Percentiles rank a stretch among this genome's conserved stretches.
These are phyloP conservation scores for Fremontodendron californicum DNA, from an alignment of 345 rosid genomes.

Conservation along the genomic window DNA sequence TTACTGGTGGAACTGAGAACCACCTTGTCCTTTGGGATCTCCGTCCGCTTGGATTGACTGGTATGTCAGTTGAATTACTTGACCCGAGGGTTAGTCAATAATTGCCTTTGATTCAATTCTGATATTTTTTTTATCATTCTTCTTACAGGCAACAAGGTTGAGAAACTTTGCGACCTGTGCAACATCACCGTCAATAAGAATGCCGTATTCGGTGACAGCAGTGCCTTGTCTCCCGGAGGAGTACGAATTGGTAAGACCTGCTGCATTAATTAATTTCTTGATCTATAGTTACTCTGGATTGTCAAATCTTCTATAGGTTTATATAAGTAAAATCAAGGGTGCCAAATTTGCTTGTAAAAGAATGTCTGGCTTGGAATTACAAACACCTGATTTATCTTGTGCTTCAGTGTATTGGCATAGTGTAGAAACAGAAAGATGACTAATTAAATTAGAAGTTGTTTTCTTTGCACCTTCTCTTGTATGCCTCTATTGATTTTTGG, in stretches of 20 bases:
- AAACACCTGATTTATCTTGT: no score
- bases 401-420: no score
- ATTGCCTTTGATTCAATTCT: conserved; percentile 9
- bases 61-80: conserved; percentile 28
- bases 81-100: background rate
- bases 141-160: conserved; percentile 89
- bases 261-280: background rate
- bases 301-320: background rate
- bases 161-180: conserved; percentile 93
- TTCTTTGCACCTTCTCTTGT: no score
- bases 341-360: no score
- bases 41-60: conserved; percentile 97
- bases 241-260: conserved; percentile 79
- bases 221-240: conserved; percentile 99
- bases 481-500: no score
- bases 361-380: no score
- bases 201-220: conserved; percentile 99
- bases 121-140: background rate
- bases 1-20: conserved; percentile 96
- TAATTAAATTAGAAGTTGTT: no score
- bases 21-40: conserved; percentile 99
- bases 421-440: no score
- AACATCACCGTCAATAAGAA: conserved; percentile 97
- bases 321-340: background rate
- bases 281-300: background rate